Conservation (phyloP, 208 protist species). For the Tritrichomonas musculus region DNA sequence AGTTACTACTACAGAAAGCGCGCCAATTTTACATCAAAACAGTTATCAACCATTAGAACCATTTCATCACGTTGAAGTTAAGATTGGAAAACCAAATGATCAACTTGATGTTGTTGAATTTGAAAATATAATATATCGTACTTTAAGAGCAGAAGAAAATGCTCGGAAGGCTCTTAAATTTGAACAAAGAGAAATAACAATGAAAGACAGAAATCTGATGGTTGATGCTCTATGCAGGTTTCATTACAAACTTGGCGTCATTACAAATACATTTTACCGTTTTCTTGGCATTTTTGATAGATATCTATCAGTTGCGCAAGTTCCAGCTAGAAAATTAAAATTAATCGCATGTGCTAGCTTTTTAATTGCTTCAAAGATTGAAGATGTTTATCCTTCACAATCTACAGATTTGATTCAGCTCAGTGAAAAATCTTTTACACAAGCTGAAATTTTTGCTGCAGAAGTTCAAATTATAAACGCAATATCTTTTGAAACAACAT, state of each 20-base stretch:
- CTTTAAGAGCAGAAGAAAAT: not conserved
- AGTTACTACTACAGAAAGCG: not conserved
- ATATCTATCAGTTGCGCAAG: not conserved
- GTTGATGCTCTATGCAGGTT: conserved; percentile 3
- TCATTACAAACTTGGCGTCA: conserved; percentile 5
- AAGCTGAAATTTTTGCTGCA: not conserved
- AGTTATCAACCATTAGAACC: not conserved
- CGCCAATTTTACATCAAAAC: not conserved
- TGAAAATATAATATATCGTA: conserved; percentile 18
- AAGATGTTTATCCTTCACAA: conserved; percentile 15
- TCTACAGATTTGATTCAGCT: not conserved
- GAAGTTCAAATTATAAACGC: not conserved
- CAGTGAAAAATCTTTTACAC: not conserved
- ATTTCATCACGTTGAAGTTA: not conserved
- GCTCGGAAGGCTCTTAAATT: not conserved
- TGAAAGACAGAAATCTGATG: not conserved
- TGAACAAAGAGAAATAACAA: not conserved
- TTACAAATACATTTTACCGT: not conserved
- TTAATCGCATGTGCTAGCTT: not conserved
- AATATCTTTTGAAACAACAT: not conserved
- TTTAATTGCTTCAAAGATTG: conserved; percentile 29
- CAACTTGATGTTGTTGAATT: not conserved
- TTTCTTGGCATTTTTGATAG: conserved; percentile 21
- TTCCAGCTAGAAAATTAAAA: not conserved
- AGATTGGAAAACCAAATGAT: not conserved